Percentiles rank a stretch among this genome's conserved stretches.
Evolutionary conservation across 495 filamentous ascomycete genomes (phyloP).

Genomic region (Penicillium taxi): DNA sequence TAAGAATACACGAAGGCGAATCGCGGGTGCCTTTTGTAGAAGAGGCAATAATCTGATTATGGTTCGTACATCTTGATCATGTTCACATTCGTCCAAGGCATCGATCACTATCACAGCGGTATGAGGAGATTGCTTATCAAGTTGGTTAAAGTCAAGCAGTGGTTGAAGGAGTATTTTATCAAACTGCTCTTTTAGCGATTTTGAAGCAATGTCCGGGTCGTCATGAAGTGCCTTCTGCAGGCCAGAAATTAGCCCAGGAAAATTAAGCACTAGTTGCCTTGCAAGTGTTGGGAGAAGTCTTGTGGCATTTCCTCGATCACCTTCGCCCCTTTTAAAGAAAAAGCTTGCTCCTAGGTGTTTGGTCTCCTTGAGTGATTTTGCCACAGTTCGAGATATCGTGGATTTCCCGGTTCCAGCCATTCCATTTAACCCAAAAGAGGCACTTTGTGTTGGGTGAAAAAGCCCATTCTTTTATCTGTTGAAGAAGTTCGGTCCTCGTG

Average conservation of each 20-base stretch:
- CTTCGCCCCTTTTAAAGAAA: conserved; percentile 46
- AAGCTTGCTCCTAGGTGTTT: conserved; percentile 32
- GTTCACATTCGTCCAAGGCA: conserved; percentile 46
- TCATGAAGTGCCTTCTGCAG: conserved; percentile 31
- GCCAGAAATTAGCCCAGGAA: conserved; percentile 17
- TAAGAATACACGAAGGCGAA: conserved; percentile 26
- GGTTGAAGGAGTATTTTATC: conserved; percentile 37
- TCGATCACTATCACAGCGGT: conserved; percentile 39
- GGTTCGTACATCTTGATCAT: conserved; percentile 26
- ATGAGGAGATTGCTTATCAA: not conserved
- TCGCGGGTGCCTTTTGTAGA: conserved; percentile 6
- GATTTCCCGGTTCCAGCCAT: conserved; percentile 41
- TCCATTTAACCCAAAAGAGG: conserved; percentile 41
- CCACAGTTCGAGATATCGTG: conserved; percentile 30
- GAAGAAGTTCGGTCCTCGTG: conserved; percentile 28
- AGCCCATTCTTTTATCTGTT: conserved; percentile 25
- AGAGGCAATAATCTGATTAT: conserved; percentile 31
- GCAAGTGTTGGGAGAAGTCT: conserved; percentile 41
- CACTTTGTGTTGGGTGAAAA: conserved; percentile 4
- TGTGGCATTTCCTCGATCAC: conserved; percentile 31
- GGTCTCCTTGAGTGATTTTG: conserved; percentile 6
- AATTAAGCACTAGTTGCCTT: conserved; percentile 27
- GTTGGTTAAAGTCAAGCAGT: conserved; percentile 10
- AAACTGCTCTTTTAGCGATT: not conserved
- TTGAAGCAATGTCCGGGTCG: conserved; percentile 24